These are phyloP conservation scores for Exophiala sp. DNA, from an alignment of 2,329 filamentous ascomycete species.

Conservation along the genomic window DNA sequence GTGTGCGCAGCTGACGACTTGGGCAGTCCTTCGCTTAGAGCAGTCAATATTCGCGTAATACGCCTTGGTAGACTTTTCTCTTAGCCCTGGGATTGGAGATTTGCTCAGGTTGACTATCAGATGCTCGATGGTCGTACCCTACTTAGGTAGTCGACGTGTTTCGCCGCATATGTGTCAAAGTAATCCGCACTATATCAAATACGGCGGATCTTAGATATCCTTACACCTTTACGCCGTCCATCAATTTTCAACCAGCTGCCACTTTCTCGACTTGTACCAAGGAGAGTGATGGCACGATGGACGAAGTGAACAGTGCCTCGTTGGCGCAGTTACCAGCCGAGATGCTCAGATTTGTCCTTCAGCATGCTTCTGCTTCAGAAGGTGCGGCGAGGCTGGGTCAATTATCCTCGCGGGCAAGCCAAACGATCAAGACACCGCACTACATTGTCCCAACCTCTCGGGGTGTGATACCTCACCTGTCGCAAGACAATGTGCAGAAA, in stretches of 20 bases:
- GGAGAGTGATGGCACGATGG: constrained; percentile 18
- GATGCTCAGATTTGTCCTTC: constrained; percentile 38
- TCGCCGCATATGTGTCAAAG: neutral
- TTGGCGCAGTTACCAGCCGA: constrained; percentile 26
- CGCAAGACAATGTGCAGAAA: constrained; percentile 70
- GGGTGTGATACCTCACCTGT: constrained; percentile 78
- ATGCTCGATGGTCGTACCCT: too few species aligned
- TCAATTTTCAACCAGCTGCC: neutral
- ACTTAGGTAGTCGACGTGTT: too few species aligned
- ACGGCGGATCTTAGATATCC: neutral
- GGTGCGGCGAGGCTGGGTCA: constrained; percentile 59
- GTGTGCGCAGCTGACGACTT: too few species aligned
- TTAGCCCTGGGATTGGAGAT: too few species aligned
- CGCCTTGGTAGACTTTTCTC: too few species aligned
- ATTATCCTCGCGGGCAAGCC: constrained; percentile 57
- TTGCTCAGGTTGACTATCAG: too few species aligned
- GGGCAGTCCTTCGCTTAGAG: too few species aligned
- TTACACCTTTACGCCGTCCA: neutral
- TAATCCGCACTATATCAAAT: neutral
- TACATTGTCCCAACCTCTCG: constrained; percentile 76
- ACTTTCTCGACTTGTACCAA: neutral
- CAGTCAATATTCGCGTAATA: too few species aligned
- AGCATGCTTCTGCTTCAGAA: constrained; percentile 33
- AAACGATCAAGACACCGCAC: constrained; percentile 71
- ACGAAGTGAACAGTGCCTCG: constrained; percentile 3